A percentile compares a stretch with the other conserved stretches of the same genome.
Evolutionary conservation across 2,329 filamentous ascomycete species (phyloP).

Genomic region (Epichloe sp.): DNA sequence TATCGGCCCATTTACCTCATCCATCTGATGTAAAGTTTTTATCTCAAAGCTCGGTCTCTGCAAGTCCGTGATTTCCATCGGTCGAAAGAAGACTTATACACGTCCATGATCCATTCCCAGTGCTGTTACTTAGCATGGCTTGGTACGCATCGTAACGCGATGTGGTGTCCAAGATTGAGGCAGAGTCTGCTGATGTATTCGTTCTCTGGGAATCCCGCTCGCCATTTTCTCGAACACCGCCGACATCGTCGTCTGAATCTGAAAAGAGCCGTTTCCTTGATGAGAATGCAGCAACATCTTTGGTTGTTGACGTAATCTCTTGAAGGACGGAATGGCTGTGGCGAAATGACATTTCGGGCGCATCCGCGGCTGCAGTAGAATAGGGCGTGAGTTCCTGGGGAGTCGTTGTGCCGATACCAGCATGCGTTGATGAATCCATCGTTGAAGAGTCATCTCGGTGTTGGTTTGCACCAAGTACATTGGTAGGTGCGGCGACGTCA

Average conservation of each 20-base stretch:
- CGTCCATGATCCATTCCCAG: slow-evolving; percentile 16
- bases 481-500: not conserved
- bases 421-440: not conserved
- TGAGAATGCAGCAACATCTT: not conserved
- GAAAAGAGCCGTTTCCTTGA: not conserved
- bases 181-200: not conserved
- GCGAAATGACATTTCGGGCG: not conserved
- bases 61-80: slow-evolving; percentile 17
- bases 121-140: slow-evolving; percentile 17
- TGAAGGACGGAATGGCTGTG: not conserved
- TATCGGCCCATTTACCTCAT: not conserved
- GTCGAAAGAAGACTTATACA: slow-evolving; percentile 23
- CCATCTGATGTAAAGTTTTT: not conserved
- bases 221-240: not conserved
- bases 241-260: not conserved
- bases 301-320: not conserved
- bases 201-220: slow-evolving; percentile 1
- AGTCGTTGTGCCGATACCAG: not conserved
- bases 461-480: not conserved
- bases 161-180: slow-evolving; percentile 9
- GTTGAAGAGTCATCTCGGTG: not conserved
- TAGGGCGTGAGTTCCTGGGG: not conserved
- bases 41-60: slow-evolving; percentile 21
- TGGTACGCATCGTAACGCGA: slow-evolving; percentile 20
- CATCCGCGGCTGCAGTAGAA: not conserved